These are phyloP conservation scores for Alternaria arbusti DNA, from an alignment of 2,329 filamentous ascomycete species.

Conservation along the genomic window DNA sequence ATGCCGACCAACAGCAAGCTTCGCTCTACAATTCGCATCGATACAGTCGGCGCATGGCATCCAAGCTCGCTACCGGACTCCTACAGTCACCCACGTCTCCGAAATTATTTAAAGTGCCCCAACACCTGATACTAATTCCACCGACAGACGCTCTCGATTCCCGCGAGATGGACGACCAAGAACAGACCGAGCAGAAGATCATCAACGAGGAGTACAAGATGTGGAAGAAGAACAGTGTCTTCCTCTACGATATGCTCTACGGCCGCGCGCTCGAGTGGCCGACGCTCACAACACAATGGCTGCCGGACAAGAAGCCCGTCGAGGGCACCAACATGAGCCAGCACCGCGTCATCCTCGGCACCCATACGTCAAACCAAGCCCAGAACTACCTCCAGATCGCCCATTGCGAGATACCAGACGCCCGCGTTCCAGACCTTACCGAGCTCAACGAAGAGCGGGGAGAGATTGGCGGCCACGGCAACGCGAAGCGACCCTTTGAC, in stretches of 20 bases:
- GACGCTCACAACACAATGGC: conserved; percentile 96
- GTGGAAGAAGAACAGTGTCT: conserved; percentile 99
- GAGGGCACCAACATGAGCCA: conserved; percentile 85
- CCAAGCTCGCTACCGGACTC: background rate
- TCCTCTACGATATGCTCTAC: conserved; percentile 97
- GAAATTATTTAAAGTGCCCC: no score
- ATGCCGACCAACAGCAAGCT: background rate
- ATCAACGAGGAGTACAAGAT: conserved; percentile 99
- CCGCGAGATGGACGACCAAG: conserved; percentile 69
- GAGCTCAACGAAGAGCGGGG: conserved; percentile 92
- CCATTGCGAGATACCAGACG: conserved; percentile 89
- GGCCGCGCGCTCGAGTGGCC: conserved; percentile 96
- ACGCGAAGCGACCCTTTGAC: conserved; percentile 76
- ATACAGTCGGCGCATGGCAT: conserved; percentile 1
- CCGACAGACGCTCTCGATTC: conserved; percentile 50
- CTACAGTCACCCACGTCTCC: background rate
- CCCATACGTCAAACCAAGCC: conserved; percentile 85
- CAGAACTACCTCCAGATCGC: conserved; percentile 95
- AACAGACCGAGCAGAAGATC: conserved; percentile 79
- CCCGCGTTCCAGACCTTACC: conserved; percentile 71
- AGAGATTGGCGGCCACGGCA: conserved; percentile 92
- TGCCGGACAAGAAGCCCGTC: conserved; percentile 71
- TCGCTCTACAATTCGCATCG: background rate
- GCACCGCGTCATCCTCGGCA: conserved; percentile 90
- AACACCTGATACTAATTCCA: background rate